Conservation (phyloP, 208 protist genomes). For the Crithidia brevicula region DNA sequence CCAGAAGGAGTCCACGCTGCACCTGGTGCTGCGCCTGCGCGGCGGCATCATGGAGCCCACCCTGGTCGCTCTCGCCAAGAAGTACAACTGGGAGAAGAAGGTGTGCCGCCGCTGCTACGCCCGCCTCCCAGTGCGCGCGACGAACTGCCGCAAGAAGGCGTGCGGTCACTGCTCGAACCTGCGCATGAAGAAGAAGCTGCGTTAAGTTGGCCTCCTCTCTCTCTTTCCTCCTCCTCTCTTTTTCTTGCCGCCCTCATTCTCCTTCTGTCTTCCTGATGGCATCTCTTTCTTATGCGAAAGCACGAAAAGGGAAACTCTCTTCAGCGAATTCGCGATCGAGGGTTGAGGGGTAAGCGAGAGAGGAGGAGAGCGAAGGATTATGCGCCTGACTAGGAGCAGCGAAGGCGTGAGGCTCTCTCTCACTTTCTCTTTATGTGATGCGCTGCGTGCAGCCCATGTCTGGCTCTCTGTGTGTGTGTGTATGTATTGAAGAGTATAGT, state of each 20-base stretch:
- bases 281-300: too few relatives aligned
- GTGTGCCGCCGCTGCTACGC: slow-evolving; percentile 96
- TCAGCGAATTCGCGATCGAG: too few relatives aligned
- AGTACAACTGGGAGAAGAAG: slow-evolving; percentile 99
- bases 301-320: too few relatives aligned
- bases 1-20: slow-evolving; percentile 99
- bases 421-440: not conserved
- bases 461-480: slow-evolving; percentile 27
- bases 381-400: too few relatives aligned
- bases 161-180: slow-evolving; percentile 99
- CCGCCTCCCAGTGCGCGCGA: slow-evolving; percentile 97
- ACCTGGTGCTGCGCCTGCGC: slow-evolving; percentile 97
- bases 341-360: too few relatives aligned
- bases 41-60: slow-evolving; percentile 97
- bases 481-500: slow-evolving; percentile 2
- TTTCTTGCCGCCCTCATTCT: not conserved
- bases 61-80: slow-evolving; percentile 96
- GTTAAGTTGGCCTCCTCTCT: slow-evolving; percentile 75
- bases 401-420: too few relatives aligned
- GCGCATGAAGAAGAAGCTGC: slow-evolving; percentile 99
- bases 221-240: slow-evolving; percentile 9
- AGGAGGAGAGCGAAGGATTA: too few relatives aligned
- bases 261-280: not conserved
- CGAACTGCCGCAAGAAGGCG: slow-evolving; percentile 99
- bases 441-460: too few relatives aligned